Percentiles rank a stretch among this genome's conserved stretches.
Evolutionary conservation across 768 basidiomycete species (phyloP).

Genomic region (Phylloporus arenicola): DNA sequence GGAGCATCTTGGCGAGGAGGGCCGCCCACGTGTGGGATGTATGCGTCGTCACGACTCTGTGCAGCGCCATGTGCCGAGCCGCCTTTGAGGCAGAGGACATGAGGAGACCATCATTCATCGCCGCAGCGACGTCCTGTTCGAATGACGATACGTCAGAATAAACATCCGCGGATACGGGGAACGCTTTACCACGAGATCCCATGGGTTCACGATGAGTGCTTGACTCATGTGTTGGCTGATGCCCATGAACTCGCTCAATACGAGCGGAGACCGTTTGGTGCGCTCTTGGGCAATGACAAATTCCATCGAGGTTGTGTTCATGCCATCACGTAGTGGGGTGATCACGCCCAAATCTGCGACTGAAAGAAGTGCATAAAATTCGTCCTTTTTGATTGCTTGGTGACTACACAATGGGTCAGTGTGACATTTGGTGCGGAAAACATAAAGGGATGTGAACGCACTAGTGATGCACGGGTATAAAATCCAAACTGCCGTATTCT

Average conservation of each 20-base stretch:
- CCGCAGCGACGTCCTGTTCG: conserved; percentile 75
- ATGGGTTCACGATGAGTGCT: conserved; percentile 90
- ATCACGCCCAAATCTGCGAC: conserved; percentile 94
- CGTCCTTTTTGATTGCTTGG: conserved; percentile 94
- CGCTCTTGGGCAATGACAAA: conserved; percentile 91
- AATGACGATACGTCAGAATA: not conserved
- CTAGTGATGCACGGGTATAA: conserved; percentile 98
- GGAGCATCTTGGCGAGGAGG: conserved; percentile 80
- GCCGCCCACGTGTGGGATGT: conserved; percentile 96
- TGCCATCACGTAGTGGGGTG: conserved; percentile 92
- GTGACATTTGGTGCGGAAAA: too few species aligned
- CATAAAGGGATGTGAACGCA: conserved; percentile 36
- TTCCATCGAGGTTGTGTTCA: conserved; percentile 99
- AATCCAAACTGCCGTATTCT: conserved; percentile 89
- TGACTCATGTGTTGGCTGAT: conserved; percentile 89
- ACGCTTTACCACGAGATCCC: conserved; percentile 77
- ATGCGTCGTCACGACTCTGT: conserved; percentile 85
- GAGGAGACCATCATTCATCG: conserved; percentile 81
- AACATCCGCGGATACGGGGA: not conserved
- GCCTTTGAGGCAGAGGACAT: conserved; percentile 79
- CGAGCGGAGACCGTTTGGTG: conserved; percentile 78
- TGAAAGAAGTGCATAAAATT: conserved; percentile 91
- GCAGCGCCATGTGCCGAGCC: conserved; percentile 64
- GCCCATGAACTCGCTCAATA: conserved; percentile 97
- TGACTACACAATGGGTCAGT: conserved; percentile 51